phyloP scores from a whole-genome alignment of 495 filamentous ascomycete genomes.

The Eremomyces bilateralis region DNA sequence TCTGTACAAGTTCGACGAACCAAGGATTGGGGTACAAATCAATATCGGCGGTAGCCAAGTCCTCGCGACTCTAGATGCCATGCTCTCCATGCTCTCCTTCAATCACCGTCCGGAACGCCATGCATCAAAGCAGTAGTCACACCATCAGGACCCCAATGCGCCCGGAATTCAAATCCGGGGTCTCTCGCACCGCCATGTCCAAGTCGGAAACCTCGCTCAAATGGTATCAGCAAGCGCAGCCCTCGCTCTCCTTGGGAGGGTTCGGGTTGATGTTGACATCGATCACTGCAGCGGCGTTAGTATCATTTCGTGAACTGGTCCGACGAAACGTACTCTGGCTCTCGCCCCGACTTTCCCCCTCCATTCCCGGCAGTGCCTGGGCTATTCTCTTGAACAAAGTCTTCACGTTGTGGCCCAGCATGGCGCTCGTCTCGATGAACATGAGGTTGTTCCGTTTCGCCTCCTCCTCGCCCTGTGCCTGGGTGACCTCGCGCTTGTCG shows the following conservation, averaged over 20 bases:
- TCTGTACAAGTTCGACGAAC: no score
- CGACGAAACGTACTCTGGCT: constrained; percentile 20
- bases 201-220: no score
- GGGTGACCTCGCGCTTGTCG: constrained; percentile 92
- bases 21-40: no score
- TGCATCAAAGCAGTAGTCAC: no score
- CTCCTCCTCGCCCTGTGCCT: constrained; percentile 86
- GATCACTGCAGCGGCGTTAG: constrained; percentile 47
- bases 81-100: no score
- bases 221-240: constrained; percentile 47
- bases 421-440: constrained; percentile 97
- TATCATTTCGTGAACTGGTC: neutral
- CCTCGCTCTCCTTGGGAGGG: constrained; percentile 47
- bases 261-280: constrained; percentile 77
- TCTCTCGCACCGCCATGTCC: no score
- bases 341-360: constrained; percentile 32
- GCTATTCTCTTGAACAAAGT: constrained; percentile 90
- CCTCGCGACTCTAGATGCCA: no score
- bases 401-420: constrained; percentile 96
- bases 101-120: no score
- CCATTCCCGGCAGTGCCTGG: constrained; percentile 94
- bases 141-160: no score
- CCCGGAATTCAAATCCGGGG: no score
- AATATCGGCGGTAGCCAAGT: no score
- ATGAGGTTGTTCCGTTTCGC: constrained; percentile 93